Conservation (phyloP, 495 filamentous ascomycete genomes). For the Lasiosphaeris hirsuta region DNA sequence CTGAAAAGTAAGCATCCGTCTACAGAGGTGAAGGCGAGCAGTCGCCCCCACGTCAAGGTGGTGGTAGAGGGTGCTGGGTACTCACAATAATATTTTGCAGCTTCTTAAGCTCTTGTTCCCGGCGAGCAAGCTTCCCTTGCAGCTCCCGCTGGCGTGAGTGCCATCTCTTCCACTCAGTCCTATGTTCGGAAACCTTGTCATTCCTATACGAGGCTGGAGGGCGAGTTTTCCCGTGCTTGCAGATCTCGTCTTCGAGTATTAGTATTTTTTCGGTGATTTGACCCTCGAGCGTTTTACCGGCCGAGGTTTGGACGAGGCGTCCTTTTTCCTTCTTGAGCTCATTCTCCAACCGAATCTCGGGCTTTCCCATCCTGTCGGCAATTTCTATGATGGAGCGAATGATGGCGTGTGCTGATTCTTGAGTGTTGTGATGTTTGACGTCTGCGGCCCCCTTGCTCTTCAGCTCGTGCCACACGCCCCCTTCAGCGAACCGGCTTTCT, state of each 20-base stretch:
- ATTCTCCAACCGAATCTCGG: background rate
- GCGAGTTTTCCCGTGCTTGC: background rate
- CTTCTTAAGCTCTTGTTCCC: background rate
- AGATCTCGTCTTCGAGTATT: background rate
- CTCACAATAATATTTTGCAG: slow-evolving; percentile 1
- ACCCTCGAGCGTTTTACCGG: background rate
- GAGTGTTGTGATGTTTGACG: background rate
- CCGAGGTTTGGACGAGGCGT: background rate
- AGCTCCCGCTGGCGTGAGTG: background rate
- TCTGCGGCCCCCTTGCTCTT: background rate
- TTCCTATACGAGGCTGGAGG: background rate
- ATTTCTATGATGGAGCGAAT: background rate
- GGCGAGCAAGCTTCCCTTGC: background rate
- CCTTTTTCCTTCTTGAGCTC: background rate
- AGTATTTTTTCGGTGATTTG: background rate
- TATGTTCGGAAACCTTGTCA: background rate
- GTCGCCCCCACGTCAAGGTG: too few relatives aligned
- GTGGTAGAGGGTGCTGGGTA: background rate
- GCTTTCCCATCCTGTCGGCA: background rate
- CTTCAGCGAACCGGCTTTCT: background rate
- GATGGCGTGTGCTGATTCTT: background rate
- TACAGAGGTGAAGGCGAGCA: too few relatives aligned
- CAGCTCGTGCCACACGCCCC: background rate
- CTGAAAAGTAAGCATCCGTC: too few relatives aligned
- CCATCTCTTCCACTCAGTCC: background rate